Evolutionary conservation across 2,329 filamentous ascomycete species (phyloP), one percentile per base, ranked within the genome.

Genomic region (Berkeleyomyces basicola): DNA sequence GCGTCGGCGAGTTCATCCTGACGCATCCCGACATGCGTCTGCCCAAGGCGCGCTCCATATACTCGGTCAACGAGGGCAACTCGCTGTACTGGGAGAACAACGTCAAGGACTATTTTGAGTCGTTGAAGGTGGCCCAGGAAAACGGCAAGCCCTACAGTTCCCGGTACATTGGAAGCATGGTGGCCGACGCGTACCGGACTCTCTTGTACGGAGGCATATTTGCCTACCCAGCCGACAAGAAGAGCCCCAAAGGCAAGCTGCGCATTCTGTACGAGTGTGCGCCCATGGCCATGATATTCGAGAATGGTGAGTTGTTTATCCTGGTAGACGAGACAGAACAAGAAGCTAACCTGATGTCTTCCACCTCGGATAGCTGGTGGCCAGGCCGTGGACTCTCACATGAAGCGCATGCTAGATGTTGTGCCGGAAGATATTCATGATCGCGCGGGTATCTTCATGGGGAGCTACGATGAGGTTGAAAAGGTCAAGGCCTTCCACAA

Each of bases 11-110:
- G 80, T 99, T 99, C 79, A 99, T 99, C 76, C 82, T 99, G 65
- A 95, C 92, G 11, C 93, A 99, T 76, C 93, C 93, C 33, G 75
- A 95, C 76, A 99, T 99, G 93, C 79, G 78, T 67, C 85, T 97
- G 67, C 93, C 93, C 62, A 82, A 81, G 73, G 79, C 81, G 70
- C 83, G 91, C 66, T 76, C 85, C 67, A 99, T 99, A 74, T 99
- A 99, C 83, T 95, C 89, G 37, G 90, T 95, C 76, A 99, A 99
- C 77, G 93, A 99, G 81, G 93, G 93, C 68, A 99, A 99, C 81
- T 92, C 87, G 68, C 78, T 93, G 67, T 97, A 96, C 82, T 99
- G 93, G 93, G 85, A 91, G 67, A 87, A 95, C 57, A 82, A 84
- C 67, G 89, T 90, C 70, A 89, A 89, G 75, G 78, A 84, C 69